Conservation (phyloP, 805 yeast genomes). For the Komagataella populi region DNA sequence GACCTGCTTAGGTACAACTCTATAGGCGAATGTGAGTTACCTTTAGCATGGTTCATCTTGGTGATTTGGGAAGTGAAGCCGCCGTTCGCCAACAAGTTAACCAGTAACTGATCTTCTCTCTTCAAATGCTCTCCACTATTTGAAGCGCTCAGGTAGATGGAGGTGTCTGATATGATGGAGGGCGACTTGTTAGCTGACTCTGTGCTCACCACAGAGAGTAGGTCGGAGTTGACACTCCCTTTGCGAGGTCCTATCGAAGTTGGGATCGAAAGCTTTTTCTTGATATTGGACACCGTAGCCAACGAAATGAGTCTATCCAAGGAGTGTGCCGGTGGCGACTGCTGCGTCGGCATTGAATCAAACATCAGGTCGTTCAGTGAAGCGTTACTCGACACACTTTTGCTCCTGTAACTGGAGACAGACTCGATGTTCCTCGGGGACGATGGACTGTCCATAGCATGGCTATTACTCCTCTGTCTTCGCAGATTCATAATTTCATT, state of each 20-base stretch:
- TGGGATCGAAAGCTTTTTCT: neutral
- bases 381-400: neutral
- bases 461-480: neutral
- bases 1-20: neutral
- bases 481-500: neutral
- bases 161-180: neutral
- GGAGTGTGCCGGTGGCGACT: neutral
- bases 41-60: neutral
- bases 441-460: neutral
- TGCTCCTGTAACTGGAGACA: neutral
- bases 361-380: neutral
- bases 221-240: neutral
- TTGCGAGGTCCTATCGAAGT: neutral
- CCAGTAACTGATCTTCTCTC: neutral
- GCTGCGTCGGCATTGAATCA: neutral
- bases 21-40: neutral
- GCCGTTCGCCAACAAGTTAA: neutral
- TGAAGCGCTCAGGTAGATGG: neutral
- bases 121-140: neutral
- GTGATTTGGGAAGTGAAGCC: neutral
- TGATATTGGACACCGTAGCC: neutral
- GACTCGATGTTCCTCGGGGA: neutral
- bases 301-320: neutral
- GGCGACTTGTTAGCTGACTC: neutral
- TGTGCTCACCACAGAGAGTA: neutral